Percentiles rank a stretch among this genome's conserved stretches.
phyloP scores from a whole-genome alignment of 2,329 filamentous ascomycete genomes.

The Colletotrichum cereale region DNA sequence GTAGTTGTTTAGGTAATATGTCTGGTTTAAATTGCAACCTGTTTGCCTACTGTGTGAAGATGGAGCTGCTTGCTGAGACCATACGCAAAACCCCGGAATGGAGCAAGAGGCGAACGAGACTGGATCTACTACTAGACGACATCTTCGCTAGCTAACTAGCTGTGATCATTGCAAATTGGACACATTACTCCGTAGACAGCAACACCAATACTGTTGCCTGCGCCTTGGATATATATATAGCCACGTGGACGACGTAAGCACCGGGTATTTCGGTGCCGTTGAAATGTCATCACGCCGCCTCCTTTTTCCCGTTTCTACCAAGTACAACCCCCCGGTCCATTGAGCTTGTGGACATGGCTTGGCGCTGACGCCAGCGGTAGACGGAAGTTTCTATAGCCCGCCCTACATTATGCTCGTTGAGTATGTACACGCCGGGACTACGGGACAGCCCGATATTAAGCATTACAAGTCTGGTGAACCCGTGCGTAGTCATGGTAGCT shows the following conservation, averaged over 20 bases:
- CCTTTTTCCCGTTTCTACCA: too few relatives aligned
- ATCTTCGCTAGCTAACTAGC: not conserved
- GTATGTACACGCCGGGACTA: not conserved
- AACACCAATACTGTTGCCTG: not conserved
- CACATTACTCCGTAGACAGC: not conserved
- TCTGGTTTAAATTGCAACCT: not conserved
- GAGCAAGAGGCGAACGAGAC: not conserved
- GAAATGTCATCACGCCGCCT: not conserved
- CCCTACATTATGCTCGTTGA: not conserved
- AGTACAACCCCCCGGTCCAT: too few relatives aligned
- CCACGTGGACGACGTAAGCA: not conserved
- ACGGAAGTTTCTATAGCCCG: not conserved
- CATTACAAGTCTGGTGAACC: not conserved
- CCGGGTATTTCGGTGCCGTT: not conserved
- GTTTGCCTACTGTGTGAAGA: not conserved
- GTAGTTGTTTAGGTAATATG: too few relatives aligned
- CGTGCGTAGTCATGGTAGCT: not conserved
- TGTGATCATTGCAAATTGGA: not conserved
- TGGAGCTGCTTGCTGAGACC: not conserved
- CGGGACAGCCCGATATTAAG: not conserved
- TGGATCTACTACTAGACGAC: too few relatives aligned
- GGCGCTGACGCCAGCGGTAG: not conserved
- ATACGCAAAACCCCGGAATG: not conserved
- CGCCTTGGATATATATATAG: not conserved
- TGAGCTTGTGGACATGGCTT: not conserved